These are phyloP conservation scores for Metschnikowia matae DNA, from an alignment of 805 yeast genomes.

Conservation along the genomic window DNA sequence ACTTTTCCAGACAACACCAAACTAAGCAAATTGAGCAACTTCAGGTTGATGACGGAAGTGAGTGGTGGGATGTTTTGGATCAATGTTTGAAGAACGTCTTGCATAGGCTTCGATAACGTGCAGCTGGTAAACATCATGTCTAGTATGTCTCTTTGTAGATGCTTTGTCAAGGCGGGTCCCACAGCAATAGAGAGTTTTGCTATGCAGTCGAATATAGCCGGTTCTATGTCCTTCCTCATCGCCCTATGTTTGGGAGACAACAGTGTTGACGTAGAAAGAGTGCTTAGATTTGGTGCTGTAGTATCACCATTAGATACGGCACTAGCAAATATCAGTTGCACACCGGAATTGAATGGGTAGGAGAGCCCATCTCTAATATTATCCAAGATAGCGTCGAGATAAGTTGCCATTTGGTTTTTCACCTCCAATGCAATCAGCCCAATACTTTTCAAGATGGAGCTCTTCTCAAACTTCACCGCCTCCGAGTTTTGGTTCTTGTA, in stretches of 20 bases:
- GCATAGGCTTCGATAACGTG: conserved; percentile 79
- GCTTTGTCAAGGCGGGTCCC: conserved; percentile 90
- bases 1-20: conserved; percentile 74
- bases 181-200: conserved; percentile 84
- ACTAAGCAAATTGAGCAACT: conserved; percentile 67
- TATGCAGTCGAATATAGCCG: conserved; percentile 83
- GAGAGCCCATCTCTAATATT: conserved; percentile 75
- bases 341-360: conserved; percentile 28
- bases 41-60: conserved; percentile 65
- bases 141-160: conserved; percentile 74
- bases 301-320: conserved; percentile 30
- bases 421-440: conserved; percentile 83
- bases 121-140: conserved; percentile 72
- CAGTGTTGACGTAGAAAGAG: conserved; percentile 26
- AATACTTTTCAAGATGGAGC: conserved; percentile 71
- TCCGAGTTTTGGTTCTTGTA: conserved; percentile 45
- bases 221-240: conserved; percentile 67
- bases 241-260: conserved; percentile 51
- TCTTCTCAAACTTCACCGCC: conserved; percentile 51
- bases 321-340: conserved; percentile 38
- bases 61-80: conserved; percentile 76
- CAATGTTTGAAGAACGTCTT: conserved; percentile 65
- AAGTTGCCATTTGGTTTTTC: conserved; percentile 79
- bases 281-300: conserved; percentile 19
- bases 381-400: conserved; percentile 81